Percentiles rank a stretch among this genome's conserved stretches.
Evolutionary conservation across 225 moss, liverwort and hornwort species (phyloP).

Genomic region (Climacium dendroides): DNA sequence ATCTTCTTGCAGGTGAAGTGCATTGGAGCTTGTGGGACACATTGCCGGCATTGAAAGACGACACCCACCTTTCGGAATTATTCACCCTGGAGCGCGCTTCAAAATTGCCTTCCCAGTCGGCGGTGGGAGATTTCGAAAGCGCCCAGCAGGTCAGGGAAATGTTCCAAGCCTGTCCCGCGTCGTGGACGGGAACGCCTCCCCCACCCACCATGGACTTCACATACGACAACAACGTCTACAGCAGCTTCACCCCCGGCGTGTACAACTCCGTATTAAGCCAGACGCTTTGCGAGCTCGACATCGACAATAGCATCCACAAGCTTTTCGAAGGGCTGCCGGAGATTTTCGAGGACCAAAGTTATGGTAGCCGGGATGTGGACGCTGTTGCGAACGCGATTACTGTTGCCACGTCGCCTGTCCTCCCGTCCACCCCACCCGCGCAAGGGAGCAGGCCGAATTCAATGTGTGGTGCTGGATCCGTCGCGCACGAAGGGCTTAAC

Average conservation of each 20-base stretch:
- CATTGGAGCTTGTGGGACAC: background rate
- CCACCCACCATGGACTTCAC: background rate
- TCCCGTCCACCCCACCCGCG: background rate
- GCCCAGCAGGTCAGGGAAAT: background rate
- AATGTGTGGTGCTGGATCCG: background rate
- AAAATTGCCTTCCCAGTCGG: background rate
- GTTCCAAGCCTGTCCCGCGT: background rate
- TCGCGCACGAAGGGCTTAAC: background rate
- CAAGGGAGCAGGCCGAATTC: background rate
- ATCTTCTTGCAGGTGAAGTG: background rate
- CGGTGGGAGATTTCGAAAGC: background rate
- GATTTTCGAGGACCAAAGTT: conserved; percentile 9
- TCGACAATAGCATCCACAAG: conserved; percentile 25
- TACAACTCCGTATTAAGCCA: background rate
- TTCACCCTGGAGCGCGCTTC: background rate
- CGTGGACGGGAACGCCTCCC: background rate
- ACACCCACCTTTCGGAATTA: background rate
- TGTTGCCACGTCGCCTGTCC: background rate
- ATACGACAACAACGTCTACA: background rate
- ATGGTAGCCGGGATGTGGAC: background rate
- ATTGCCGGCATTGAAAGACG: background rate
- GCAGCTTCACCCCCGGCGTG: background rate
- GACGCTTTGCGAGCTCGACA: conserved; percentile 21
- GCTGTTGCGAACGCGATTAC: background rate
- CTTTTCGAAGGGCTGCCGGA: conserved; percentile 37